phyloP scores from a whole-genome alignment of 306 rosid genomes.

The Quercus dentata region DNA sequence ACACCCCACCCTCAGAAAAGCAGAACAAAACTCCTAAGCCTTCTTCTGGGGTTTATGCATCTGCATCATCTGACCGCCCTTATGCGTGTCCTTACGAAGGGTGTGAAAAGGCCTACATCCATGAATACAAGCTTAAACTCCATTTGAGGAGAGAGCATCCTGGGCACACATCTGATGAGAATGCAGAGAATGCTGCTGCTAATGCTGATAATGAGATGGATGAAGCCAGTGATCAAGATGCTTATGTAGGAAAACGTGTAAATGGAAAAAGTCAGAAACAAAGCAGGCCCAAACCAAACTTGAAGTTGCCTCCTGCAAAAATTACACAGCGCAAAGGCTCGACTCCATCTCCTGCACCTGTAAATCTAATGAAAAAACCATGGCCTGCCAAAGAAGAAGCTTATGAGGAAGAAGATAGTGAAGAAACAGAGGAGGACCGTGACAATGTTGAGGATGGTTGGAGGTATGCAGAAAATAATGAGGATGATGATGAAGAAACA shows the following conservation, averaged over 20 bases:
- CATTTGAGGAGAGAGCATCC: slow-evolving; percentile 95
- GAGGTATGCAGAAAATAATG: slow-evolving; percentile 72
- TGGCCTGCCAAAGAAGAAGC: slow-evolving; percentile 79
- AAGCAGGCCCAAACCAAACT: slow-evolving; percentile 60
- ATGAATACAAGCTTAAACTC: slow-evolving; percentile 90
- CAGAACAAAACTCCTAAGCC: slow-evolving; percentile 61
- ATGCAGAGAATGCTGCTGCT: slow-evolving; percentile 51
- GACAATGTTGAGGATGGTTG: slow-evolving; percentile 91
- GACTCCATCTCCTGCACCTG: slow-evolving; percentile 42
- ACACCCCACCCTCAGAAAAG: slow-evolving; percentile 66
- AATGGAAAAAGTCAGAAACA: slow-evolving; percentile 71
- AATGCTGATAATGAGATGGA: slow-evolving; percentile 75
- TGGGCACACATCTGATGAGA: slow-evolving; percentile 70
- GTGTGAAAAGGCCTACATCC: slow-evolving; percentile 90
- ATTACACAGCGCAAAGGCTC: slow-evolving; percentile 57
- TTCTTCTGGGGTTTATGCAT: slow-evolving; percentile 57
- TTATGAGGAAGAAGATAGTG: slow-evolving; percentile 83
- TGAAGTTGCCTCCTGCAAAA: slow-evolving; percentile 74
- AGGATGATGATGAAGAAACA: slow-evolving; percentile 95
- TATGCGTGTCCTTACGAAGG: slow-evolving; percentile 92
- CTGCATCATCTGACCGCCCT: slow-evolving; percentile 92
- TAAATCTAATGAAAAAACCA: slow-evolving; percentile 51
- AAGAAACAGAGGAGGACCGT: slow-evolving; percentile 97
- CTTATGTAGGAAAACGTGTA: slow-evolving; percentile 54
- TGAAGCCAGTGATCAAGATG: slow-evolving; percentile 92